Conservation (phyloP, 2,329 filamentous ascomycete genomes). For the Botrytis aclada region DNA sequence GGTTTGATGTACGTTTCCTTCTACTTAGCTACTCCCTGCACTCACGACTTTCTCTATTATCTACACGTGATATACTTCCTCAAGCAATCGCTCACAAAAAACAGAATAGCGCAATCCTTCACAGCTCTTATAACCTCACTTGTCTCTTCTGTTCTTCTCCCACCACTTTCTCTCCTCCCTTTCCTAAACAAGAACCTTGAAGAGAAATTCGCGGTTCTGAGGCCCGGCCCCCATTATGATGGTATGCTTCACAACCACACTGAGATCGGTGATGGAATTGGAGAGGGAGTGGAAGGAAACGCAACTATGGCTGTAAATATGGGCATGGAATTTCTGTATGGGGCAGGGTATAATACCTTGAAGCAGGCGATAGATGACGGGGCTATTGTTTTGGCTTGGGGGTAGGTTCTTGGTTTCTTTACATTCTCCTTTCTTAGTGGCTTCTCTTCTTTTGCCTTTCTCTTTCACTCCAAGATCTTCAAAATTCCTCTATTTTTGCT, state of each 20-base stretch:
- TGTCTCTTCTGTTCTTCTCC: slow-evolving; percentile 67
- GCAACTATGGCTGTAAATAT: neutral
- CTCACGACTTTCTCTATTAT: neutral
- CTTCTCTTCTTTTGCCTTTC: neutral
- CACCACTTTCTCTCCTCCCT: slow-evolving; percentile 64
- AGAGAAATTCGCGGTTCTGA: slow-evolving; percentile 69
- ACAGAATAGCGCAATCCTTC: slow-evolving; percentile 66
- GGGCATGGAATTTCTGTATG: slow-evolving; percentile 12
- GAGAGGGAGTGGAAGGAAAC: neutral
- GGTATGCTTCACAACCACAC: slow-evolving; percentile 14
- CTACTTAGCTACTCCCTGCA: neutral
- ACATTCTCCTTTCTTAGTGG: neutral
- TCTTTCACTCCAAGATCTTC: neutral
- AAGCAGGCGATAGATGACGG: slow-evolving; percentile 67
- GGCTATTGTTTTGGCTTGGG: slow-evolving; percentile 69
- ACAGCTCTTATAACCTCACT: slow-evolving; percentile 70
- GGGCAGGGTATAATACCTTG: slow-evolving; percentile 64
- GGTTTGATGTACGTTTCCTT: slow-evolving; percentile 59
- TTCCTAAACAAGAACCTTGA: slow-evolving; percentile 70
- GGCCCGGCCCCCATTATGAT: slow-evolving; percentile 51
- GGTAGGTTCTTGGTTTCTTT: slow-evolving; percentile 44
- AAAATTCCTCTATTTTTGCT: neutral
- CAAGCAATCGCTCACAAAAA: neutral
- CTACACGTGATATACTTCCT: neutral
- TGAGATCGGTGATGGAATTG: neutral